Evolutionary conservation across 805 yeast genomes (phyloP), one percentile per base, ranked within the genome.

Genomic region (Yarrowia deformans): DNA sequence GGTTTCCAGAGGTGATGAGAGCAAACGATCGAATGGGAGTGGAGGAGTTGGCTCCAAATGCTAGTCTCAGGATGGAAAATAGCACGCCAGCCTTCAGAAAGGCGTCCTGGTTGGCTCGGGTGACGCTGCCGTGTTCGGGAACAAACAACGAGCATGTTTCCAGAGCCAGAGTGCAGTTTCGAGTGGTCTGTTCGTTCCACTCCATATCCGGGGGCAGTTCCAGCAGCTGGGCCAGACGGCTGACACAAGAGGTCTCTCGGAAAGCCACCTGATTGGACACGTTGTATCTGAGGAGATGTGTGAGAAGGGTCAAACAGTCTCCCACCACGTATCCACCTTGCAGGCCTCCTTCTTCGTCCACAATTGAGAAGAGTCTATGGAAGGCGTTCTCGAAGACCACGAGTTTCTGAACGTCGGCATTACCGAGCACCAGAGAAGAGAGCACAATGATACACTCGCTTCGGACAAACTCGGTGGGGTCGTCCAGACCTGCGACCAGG

Each of bases 301-400:
- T 83, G 8, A 94, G 81, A 56, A 95, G 79, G 0, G 92, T 85
- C 68, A 96, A 80, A 77, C 97, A 91, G 78, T 95, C 98, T 75
- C 91, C 95, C 9, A 93, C 97, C n/a, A 92, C 87, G 42, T 92
- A 83, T 19, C 95, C 91, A 10, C 97, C 98, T 67, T 93, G 84
- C 16, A 92, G 83, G 3, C 97, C 97, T 40, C 97, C 97, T 77
- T 93, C 98, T 71, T 87, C 90, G 16, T 86, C 88, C 32, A 94
- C 87, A 14, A 95, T 89, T n/a, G 81, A 83, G 74, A 94, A 93
- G 13, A 93, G 79, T 70, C 84, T 86, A 71, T 92, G 97, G 75
- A 95, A 93, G 0, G 96, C 89, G 73, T 91, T 93, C 76, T 95
- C 98, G 76, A 95, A 95, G 0, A 97, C 99, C 10, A 96, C 96